Evolutionary conservation across 2,329 filamentous ascomycete species (phyloP).

Genomic region (Sporothrix pallida): DNA sequence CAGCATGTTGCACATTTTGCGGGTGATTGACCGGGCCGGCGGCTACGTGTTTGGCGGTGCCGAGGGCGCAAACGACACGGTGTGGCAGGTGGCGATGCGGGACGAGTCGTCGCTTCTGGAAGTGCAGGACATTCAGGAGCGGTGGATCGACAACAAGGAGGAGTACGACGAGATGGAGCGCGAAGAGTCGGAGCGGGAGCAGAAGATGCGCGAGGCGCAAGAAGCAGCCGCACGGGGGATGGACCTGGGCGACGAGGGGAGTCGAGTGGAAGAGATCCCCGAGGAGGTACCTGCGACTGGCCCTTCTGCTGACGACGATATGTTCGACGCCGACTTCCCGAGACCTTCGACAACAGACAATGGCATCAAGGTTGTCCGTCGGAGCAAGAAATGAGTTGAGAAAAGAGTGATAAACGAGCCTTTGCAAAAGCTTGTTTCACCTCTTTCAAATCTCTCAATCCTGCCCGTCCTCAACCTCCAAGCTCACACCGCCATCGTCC

Average conservation of each 20-base stretch:
- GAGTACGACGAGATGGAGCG: conserved; percentile 83
- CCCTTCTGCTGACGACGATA: conserved; percentile 51
- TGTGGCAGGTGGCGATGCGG: conserved; percentile 97
- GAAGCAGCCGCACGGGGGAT: conserved; percentile 44
- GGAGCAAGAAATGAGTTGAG: conserved; percentile 52
- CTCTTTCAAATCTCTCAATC: background rate
- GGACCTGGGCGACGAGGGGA: conserved; percentile 45
- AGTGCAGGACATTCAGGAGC: conserved; percentile 87
- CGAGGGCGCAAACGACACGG: conserved; percentile 89
- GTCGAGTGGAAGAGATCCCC: conserved; percentile 52
- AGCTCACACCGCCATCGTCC: conserved; percentile 8
- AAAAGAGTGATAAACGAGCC: too few relatives aligned
- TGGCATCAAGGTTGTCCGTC: conserved; percentile 75
- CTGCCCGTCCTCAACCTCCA: conserved; percentile 14
- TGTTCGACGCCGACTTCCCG: conserved; percentile 37
- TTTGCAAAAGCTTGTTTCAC: background rate
- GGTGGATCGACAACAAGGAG: conserved; percentile 91
- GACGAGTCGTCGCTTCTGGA: conserved; percentile 76
- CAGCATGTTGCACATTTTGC: conserved; percentile 91
- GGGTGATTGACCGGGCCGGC: conserved; percentile 87
- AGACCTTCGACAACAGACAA: conserved; percentile 44
- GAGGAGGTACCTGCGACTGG: conserved; percentile 25
- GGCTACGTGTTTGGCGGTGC: conserved; percentile 92
- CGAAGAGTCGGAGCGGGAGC: conserved; percentile 75
- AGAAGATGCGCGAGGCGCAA: conserved; percentile 56